phyloP scores from a whole-genome alignment of 257 asterid genomes.

The Penstemon barbatus region DNA sequence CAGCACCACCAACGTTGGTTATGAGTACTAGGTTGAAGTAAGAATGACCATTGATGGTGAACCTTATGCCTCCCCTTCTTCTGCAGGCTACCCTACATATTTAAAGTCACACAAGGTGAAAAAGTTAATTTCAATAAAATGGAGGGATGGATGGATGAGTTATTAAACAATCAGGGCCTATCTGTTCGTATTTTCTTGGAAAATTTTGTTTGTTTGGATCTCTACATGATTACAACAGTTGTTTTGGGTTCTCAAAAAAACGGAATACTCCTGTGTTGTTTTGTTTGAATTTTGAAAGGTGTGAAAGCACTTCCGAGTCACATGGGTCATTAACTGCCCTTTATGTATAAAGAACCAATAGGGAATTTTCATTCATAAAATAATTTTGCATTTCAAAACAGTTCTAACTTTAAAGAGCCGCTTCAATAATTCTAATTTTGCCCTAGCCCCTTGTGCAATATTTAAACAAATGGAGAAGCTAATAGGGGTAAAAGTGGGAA shows the following conservation, averaged over 20 bases:
- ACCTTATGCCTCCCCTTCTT: constrained; percentile 84
- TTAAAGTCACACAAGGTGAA: background rate
- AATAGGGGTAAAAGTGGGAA: background rate
- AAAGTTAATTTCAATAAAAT: background rate
- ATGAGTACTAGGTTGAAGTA: constrained; percentile 80
- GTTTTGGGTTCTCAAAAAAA: no score
- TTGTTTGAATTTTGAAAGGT: background rate
- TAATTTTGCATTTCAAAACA: background rate
- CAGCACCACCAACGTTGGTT: constrained; percentile 88
- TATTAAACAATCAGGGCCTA: no score
- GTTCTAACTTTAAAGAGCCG: no score
- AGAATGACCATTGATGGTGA: constrained; percentile 85
- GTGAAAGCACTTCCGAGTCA: background rate
- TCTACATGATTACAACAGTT: no score
- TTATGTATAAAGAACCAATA: background rate
- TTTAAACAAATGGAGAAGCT: no score
- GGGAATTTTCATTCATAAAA: background rate
- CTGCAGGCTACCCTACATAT: constrained; percentile 71
- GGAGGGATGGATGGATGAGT: no score
- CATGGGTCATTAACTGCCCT: constrained; percentile 7
- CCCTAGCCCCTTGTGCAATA: no score
- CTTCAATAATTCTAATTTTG: no score
- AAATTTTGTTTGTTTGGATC: no score
- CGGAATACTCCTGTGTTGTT: no score
- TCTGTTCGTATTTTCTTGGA: no score